These are phyloP conservation scores for Calonectria pseudoreteaudii DNA, from an alignment of 2,329 filamentous ascomycete genomes.

Conservation along the genomic window DNA sequence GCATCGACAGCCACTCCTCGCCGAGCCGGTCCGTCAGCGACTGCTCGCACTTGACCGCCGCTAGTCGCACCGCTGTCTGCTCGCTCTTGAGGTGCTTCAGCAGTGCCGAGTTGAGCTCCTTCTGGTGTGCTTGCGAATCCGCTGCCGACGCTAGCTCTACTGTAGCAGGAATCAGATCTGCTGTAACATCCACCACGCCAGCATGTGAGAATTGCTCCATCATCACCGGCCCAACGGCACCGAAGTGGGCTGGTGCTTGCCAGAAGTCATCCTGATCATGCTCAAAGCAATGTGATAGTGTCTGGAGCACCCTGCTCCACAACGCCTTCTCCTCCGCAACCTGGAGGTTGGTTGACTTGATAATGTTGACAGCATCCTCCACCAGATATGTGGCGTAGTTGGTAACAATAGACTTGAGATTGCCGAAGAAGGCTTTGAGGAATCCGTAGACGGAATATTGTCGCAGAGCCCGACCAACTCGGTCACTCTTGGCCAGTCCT, in stretches of 20 bases:
- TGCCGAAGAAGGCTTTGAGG: conserved; percentile 81
- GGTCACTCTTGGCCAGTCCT: conserved; percentile 72
- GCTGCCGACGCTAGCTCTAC: conserved; percentile 84
- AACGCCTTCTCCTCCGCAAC: conserved; percentile 66
- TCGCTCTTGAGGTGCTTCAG: conserved; percentile 83
- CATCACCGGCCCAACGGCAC: conserved; percentile 76
- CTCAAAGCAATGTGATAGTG: conserved; percentile 81
- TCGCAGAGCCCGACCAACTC: conserved; percentile 68
- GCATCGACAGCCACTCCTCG: conserved; percentile 91
- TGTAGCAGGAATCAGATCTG: conserved; percentile 77
- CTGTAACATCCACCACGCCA: conserved; percentile 53
- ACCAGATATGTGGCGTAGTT: conserved; percentile 89
- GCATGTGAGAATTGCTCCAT: conserved; percentile 73
- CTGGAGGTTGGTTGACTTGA: conserved; percentile 64
- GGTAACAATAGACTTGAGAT: conserved; percentile 93
- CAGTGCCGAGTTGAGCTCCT: conserved; percentile 83
- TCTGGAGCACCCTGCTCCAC: conserved; percentile 76
- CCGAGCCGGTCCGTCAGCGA: conserved; percentile 82
- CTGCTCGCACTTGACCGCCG: conserved; percentile 85
- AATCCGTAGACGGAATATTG: conserved; percentile 86
- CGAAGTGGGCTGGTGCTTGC: conserved; percentile 91
- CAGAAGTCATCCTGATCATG: conserved; percentile 97
- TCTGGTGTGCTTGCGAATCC: conserved; percentile 89
- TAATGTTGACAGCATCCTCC: conserved; percentile 76
- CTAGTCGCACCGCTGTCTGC: conserved; percentile 78